Evolutionary conservation across 176 grass and related monocot species (phyloP).

Genomic region (Phyllostachys edulis): DNA sequence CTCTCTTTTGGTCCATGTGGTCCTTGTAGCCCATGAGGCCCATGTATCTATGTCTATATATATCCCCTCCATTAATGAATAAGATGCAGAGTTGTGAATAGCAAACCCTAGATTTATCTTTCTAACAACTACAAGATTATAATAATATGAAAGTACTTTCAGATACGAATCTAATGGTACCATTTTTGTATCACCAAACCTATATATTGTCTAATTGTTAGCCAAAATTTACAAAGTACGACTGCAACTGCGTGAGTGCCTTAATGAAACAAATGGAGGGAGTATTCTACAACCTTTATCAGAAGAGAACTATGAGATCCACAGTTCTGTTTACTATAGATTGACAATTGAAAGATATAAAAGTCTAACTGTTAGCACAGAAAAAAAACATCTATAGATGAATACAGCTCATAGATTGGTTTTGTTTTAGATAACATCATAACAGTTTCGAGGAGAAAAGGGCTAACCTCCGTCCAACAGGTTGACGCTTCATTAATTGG

Average conservation of each 20-base stretch:
- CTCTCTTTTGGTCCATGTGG: too few species aligned
- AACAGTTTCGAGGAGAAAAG: conserved; percentile 18
- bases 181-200: background rate
- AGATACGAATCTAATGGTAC: background rate
- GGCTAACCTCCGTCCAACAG: conserved; percentile 78
- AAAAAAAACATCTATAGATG: conserved; percentile 10
- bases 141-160: background rate
- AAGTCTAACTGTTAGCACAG: background rate
- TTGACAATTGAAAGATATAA: background rate
- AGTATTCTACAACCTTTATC: background rate
- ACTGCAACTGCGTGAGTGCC: too few species aligned
- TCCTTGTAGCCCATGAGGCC: too few species aligned
- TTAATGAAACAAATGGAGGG: background rate
- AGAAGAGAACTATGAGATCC: background rate
- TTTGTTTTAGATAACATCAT: background rate
- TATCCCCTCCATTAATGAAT: too few species aligned
- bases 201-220: background rate
- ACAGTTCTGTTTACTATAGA: background rate
- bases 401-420: conserved; percentile 11
- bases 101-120: too few species aligned
- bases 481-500: conserved; percentile 64
- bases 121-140: background rate
- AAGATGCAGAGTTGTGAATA: too few species aligned
- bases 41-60: too few species aligned
- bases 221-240: background rate